Conservation (phyloP, 2,329 filamentous ascomycete genomes). For the Curvularia eragrostidis region DNA sequence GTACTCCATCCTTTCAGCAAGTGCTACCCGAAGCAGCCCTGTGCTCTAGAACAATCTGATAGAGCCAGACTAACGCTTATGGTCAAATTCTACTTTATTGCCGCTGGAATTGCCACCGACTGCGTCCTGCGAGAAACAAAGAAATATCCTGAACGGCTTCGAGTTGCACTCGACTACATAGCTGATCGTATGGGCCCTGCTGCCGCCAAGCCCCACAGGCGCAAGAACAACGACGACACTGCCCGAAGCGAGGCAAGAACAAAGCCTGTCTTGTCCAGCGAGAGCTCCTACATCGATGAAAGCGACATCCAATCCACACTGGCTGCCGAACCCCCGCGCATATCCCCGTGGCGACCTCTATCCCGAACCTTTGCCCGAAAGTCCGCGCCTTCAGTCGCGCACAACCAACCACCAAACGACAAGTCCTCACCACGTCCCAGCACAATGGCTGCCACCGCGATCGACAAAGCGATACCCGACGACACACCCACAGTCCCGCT, state of each 20-base stretch:
- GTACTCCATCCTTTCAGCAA: conserved; percentile 25
- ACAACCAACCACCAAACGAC: background rate
- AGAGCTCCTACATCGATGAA: conserved; percentile 6
- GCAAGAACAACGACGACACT: background rate
- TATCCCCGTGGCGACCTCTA: background rate
- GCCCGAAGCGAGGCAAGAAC: background rate
- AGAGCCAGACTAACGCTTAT: conserved; percentile 10
- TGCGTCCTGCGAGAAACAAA: conserved; percentile 19
- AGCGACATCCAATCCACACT: conserved; percentile 8
- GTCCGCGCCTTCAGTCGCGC: background rate
- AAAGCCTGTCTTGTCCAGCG: background rate
- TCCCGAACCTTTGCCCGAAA: background rate
- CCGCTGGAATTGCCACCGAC: conserved; percentile 20
- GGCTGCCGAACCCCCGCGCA: background rate
- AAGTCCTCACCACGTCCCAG: background rate
- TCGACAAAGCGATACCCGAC: background rate
- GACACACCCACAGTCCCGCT: background rate
- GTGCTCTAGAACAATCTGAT: conserved; percentile 4
- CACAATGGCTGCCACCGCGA: background rate
- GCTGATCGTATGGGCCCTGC: conserved; percentile 17
- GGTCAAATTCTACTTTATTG: conserved; percentile 22
- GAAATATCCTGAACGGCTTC: conserved; percentile 16
- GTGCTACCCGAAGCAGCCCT: conserved; percentile 9
- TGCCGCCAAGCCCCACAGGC: conserved; percentile 6
- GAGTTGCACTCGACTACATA: conserved; percentile 12